Evolutionary conservation across 129 eudicot genomes (phyloP), one percentile per base, ranked within the genome.

Genomic region (Flaveria brownii): DNA sequence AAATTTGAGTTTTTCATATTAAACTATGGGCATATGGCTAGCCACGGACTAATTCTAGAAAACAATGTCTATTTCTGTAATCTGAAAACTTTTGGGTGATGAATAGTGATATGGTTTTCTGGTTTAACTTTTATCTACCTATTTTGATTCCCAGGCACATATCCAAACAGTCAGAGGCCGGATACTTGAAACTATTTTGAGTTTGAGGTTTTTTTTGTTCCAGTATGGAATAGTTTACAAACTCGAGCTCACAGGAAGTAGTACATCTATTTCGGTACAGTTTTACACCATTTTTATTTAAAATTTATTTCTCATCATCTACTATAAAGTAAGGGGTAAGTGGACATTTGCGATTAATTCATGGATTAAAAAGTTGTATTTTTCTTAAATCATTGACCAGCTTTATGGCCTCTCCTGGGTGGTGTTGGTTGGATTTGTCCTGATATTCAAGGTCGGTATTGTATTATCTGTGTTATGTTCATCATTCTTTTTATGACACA

Each of bases 221-320:
- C 99, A 94, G 69, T 94, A 94, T 79, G 99, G 99, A 50, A 84
- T 94, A 84, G 97, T 94, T 22, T 94, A 94, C 88, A 94, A 94
- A 80, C 96, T 94, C 67, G 73, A 87, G 14, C 84, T 94, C 62
- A 87, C 91, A 0, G 93, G 90, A 63, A 36, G 67, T 0, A 61
- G 82, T 73, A 94, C 97, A 0, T 94, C 99, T 36, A 66, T 87
- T 78, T 90, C 93, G 88, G 99, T 94, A 91, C 76, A 15, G 45
- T 82, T 74, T 82, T 68, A 8, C 5, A 60, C 42, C 13, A 2
- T 46, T 12, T 72, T 36, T 41, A 11, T 28, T 70, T 61, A n/a
- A 17, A 64, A 20, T 14, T 16, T 28, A 72, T 51, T 52, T 54
- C 4, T 52, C 6, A 16, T 71, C 18, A 51, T 51, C 14, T 15